Evolutionary conservation across 2,329 filamentous ascomycete genomes (phyloP).

Genomic region (Paradendryphiella salina): DNA sequence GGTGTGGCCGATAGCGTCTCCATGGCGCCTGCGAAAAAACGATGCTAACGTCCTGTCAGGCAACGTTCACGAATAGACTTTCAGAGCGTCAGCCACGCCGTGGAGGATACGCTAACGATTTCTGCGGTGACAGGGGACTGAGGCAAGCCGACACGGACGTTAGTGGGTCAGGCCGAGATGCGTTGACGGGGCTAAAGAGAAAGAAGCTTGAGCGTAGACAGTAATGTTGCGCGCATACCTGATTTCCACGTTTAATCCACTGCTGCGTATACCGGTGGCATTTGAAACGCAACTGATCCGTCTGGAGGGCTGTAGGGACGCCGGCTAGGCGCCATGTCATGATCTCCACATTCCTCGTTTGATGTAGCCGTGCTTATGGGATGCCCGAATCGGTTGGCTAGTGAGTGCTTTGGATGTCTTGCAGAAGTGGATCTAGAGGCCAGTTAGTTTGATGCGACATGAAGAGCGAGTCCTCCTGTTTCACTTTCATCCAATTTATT

Average conservation of each 20-base stretch:
- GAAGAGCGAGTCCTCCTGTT: too few species aligned
- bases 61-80: constrained; percentile 29
- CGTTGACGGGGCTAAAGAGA: constrained; percentile 23
- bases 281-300: constrained; percentile 19
- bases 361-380: constrained; percentile 21
- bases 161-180: constrained; percentile 29
- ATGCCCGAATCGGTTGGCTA: constrained; percentile 14
- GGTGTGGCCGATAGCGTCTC: constrained; percentile 23
- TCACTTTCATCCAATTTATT: constrained; percentile 1
- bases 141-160: constrained; percentile 40
- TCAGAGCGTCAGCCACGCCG: constrained; percentile 23
- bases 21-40: constrained; percentile 14
- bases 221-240: constrained; percentile 20
- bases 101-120: constrained; percentile 25
- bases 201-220: constrained; percentile 21
- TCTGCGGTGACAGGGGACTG: constrained; percentile 23
- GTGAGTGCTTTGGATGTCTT: constrained; percentile 18
- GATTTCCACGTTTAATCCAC: constrained; percentile 17
- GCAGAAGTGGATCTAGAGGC: constrained; percentile 21
- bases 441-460: constrained; percentile 7
- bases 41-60: constrained; percentile 25
- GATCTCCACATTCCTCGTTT: constrained; percentile 24
- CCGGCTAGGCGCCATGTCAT: constrained; percentile 25
- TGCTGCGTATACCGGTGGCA: constrained; percentile 9
- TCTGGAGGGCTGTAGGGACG: constrained; percentile 19